phyloP scores from a whole-genome alignment of 2,329 filamentous ascomycete species.

The Alternaria brassicicola region DNA sequence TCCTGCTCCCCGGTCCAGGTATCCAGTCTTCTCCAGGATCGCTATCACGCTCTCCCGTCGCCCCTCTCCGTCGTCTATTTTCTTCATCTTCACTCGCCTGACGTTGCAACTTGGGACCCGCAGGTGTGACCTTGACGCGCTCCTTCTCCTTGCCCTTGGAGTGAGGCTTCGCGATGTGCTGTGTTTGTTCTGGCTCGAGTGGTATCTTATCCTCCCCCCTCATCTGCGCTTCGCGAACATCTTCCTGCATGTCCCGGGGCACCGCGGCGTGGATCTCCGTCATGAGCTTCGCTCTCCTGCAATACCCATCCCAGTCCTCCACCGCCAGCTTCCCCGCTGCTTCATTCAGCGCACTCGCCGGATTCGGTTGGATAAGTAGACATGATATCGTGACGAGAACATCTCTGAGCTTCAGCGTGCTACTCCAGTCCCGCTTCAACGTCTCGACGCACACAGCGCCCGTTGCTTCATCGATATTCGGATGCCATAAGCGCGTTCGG shows the following conservation, averaged over 20 bases:
- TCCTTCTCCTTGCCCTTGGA: slow-evolving; percentile 36
- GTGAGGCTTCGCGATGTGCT: slow-evolving; percentile 21
- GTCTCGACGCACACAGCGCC: slow-evolving; percentile 70
- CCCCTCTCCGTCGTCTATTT: slow-evolving; percentile 30
- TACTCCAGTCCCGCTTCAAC: slow-evolving; percentile 67
- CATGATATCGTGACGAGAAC: slow-evolving; percentile 66
- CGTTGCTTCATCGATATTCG: slow-evolving; percentile 67
- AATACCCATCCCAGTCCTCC: slow-evolving; percentile 64
- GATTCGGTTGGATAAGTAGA: slow-evolving; percentile 68
- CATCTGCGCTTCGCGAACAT: slow-evolving; percentile 60
- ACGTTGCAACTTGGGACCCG: slow-evolving; percentile 27
- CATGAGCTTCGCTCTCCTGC: slow-evolving; percentile 64
- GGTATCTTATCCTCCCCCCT: slow-evolving; percentile 57
- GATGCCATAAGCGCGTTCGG: slow-evolving; percentile 67
- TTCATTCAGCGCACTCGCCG: slow-evolving; percentile 67
- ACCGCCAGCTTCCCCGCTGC: slow-evolving; percentile 63
- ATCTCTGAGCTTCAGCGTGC: slow-evolving; percentile 63
- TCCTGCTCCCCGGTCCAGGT: slow-evolving; percentile 32
- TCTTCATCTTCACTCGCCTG: slow-evolving; percentile 39
- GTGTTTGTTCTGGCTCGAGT: background rate
- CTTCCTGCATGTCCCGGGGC: slow-evolving; percentile 52
- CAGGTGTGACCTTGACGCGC: slow-evolving; percentile 23
- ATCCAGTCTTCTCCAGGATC: slow-evolving; percentile 48
- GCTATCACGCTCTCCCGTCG: slow-evolving; percentile 34
- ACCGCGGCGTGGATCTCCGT: slow-evolving; percentile 65